Evolutionary conservation across 139 green algal species (phyloP).

Genomic region (Volvox reticuliferus): DNA sequence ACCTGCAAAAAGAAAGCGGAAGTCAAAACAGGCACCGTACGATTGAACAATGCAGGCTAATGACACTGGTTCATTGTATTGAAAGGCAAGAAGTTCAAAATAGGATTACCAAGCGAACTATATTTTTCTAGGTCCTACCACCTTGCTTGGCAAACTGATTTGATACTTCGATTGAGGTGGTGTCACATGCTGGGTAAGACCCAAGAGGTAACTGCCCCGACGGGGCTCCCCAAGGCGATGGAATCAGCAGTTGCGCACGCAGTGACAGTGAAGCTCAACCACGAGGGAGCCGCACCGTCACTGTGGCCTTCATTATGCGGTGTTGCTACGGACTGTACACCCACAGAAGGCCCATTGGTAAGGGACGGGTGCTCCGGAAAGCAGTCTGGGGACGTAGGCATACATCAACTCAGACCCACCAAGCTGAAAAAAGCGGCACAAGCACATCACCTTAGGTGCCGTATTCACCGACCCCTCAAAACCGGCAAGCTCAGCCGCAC

Average conservation of each 20-base stretch:
- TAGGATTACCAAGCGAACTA: no score
- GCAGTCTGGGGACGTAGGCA: slow-evolving; percentile 42
- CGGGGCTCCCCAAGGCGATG: slow-evolving; percentile 78
- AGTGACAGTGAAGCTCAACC: slow-evolving; percentile 25
- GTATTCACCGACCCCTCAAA: no score
- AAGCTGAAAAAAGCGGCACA: no score
- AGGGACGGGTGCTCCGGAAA: slow-evolving; percentile 18
- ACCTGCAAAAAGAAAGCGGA: no score
- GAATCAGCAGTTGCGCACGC: slow-evolving; percentile 72
- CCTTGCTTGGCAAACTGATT: no score
- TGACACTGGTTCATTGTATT: no score
- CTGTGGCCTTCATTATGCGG: slow-evolving; percentile 58
- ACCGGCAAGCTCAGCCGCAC: no score
- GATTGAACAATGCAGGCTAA: no score
- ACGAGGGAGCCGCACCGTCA: not conserved
- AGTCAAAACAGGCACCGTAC: no score
- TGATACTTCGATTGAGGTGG: not conserved
- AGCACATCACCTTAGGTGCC: no score
- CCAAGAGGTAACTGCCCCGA: slow-evolving; percentile 76
- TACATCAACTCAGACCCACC: slow-evolving; percentile 41
- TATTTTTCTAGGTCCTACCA: no score
- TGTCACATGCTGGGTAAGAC: slow-evolving; percentile 78
- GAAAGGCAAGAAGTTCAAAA: no score
- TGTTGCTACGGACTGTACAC: slow-evolving; percentile 69
- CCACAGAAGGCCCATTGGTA: slow-evolving; percentile 9